These are phyloP conservation scores for Pisolithus microcarpus DNA, from an alignment of 768 basidiomycete genomes.

Conservation along the genomic window DNA sequence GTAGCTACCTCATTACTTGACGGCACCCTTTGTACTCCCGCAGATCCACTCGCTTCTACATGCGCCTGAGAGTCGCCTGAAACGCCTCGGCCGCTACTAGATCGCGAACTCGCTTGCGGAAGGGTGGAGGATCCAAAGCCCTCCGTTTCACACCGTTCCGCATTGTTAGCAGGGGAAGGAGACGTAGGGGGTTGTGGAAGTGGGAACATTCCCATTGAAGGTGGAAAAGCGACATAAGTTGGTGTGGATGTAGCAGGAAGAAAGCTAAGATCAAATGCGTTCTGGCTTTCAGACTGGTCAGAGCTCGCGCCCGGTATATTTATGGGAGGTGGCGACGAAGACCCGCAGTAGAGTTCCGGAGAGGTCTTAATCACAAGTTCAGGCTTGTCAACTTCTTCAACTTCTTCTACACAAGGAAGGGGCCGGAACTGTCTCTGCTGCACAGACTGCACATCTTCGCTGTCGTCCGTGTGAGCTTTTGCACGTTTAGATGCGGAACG, in stretches of 20 bases:
- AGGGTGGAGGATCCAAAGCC: constrained; percentile 21
- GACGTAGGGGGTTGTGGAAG: constrained; percentile 30
- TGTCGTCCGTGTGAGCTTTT: constrained; percentile 29
- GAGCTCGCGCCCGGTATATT: constrained; percentile 36
- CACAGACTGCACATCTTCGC: constrained; percentile 9
- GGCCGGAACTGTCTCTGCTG: constrained; percentile 14
- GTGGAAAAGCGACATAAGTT: constrained; percentile 33
- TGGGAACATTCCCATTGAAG: constrained; percentile 31
- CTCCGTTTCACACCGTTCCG: constrained; percentile 29
- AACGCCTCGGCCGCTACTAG: constrained; percentile 20
- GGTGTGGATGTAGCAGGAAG: constrained; percentile 47
- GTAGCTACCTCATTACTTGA: constrained; percentile 43
- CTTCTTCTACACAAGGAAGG: constrained; percentile 28
- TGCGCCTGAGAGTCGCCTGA: constrained; percentile 21
- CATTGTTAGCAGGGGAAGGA: constrained; percentile 26
- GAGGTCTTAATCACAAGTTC: constrained; percentile 47
- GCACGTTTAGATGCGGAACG: constrained; percentile 50
- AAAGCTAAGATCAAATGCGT: constrained; percentile 48
- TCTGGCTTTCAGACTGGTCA: constrained; percentile 46
- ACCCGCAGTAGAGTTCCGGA: constrained; percentile 43
- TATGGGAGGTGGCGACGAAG: constrained; percentile 34
- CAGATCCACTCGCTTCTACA: constrained; percentile 21
- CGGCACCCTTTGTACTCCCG: constrained; percentile 23
- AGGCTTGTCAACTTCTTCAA: constrained; percentile 31
- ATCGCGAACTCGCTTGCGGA: constrained; percentile 34